phyloP scores from a whole-genome alignment of 495 filamentous ascomycete species.

The Hypoxylon subgilvum region DNA sequence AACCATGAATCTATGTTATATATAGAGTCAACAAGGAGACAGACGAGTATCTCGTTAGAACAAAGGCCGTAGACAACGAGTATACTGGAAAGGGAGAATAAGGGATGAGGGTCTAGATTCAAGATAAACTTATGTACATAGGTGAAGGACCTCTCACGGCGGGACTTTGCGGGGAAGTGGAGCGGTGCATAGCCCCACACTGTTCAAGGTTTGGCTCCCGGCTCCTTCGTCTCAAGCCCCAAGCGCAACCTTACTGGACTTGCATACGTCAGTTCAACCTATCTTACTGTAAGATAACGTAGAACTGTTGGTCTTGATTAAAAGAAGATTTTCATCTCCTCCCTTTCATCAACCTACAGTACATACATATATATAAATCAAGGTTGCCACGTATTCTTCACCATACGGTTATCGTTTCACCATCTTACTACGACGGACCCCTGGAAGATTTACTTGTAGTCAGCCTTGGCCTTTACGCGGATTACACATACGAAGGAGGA shows the following conservation, averaged over 20 bases:
- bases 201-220: neutral
- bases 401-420: neutral
- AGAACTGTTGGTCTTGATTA: slow-evolving; percentile 23
- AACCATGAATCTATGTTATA: too few relatives aligned
- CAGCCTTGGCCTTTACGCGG: neutral
- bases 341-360: neutral
- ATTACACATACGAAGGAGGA: neutral
- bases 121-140: too few relatives aligned
- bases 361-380: slow-evolving; percentile 1
- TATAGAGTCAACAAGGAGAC: too few relatives aligned
- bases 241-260: slow-evolving; percentile 3
- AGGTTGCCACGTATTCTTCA: neutral
- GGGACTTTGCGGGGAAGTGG: slow-evolving; percentile 39
- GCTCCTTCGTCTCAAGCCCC: slow-evolving; percentile 15
- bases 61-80: too few relatives aligned
- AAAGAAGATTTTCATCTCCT: neutral
- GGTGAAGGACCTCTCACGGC: too few relatives aligned
- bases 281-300: slow-evolving; percentile 22
- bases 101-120: slow-evolving; percentile 2
- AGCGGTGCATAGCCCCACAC: slow-evolving; percentile 8
- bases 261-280: slow-evolving; percentile 27
- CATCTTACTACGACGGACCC: neutral
- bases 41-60: too few relatives aligned
- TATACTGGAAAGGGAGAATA: neutral
- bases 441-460: neutral